Base-by-base conservation (phyloP, 1,139 yeast species). In the Diutina siamensis region DNA sequence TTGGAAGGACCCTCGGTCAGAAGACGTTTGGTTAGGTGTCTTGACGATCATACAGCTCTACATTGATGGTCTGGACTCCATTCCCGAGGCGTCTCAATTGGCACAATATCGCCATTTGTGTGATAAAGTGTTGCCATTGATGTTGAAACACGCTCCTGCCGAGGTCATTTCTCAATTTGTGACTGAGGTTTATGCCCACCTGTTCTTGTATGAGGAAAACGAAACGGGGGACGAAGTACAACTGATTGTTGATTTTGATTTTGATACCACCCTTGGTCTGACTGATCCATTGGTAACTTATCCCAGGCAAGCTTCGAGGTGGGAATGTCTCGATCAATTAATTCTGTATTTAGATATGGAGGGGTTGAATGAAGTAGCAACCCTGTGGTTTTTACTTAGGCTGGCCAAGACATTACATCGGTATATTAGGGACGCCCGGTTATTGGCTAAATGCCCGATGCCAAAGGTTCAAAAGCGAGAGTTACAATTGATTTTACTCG, bases 401-500 rank as follows among this genome's bases (percentile, higher is more conserved):
- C 13, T 17, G 7, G 42, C 42, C 3, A 27, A 17, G n/a, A 32
- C 42, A 25, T 21, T 38, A 25, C 32, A 25, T 12, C 42, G 42
- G 13, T 38, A 38, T 18, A 38, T 38, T 25, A 10, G 21, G 3
- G 42, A 38, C 17, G 42, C 42, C 20, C 42, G 42, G 12, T 25
- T 38, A n/a, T 17, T 38, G 13, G 31, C 32, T 7, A 38, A 38
- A 13, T 38, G 42, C n/a, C 42, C 42, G n/a, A 38, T 38, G 42
- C 42, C 42, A 12, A 27, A 18, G 2, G 25, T 25, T 3, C 42
- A 38, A 25, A 38, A 25, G 15, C 19, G 32, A 7, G 42, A 38
- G 32, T 38, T 38, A 32, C 32, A 22, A 4, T 15, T 38, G 9
- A 32, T 38, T 10, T 18, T 38, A 5, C 20, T 21, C 10, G 42